phyloP scores from a whole-genome alignment of 768 basidiomycete genomes.

The Royoungia palumana region DNA sequence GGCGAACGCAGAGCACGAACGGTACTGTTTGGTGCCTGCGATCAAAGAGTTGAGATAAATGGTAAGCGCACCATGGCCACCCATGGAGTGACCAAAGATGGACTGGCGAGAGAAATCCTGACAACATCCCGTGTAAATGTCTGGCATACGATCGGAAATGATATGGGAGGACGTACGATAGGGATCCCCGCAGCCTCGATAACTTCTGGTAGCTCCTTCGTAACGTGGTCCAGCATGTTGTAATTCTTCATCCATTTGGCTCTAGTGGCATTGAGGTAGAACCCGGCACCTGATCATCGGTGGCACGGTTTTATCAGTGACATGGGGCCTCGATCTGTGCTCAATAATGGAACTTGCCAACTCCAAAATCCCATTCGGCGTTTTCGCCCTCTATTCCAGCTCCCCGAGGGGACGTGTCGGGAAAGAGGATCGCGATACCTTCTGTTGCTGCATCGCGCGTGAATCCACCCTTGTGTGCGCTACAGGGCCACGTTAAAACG shows the following conservation, averaged over 20 bases:
- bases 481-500: slow-evolving; percentile 24
- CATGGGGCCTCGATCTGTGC: neutral
- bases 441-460: slow-evolving; percentile 80
- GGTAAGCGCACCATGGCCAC: slow-evolving; percentile 91
- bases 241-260: slow-evolving; percentile 71
- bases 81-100: slow-evolving; percentile 97
- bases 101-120: slow-evolving; percentile 84
- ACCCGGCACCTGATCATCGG: slow-evolving; percentile 74
- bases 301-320: slow-evolving; percentile 1
- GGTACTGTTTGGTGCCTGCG: slow-evolving; percentile 59
- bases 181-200: slow-evolving; percentile 72
- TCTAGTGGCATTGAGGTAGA: slow-evolving; percentile 90
- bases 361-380: slow-evolving; percentile 87
- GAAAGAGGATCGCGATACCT: slow-evolving; percentile 84
- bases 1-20: slow-evolving; percentile 86
- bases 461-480: slow-evolving; percentile 93
- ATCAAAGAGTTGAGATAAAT: slow-evolving; percentile 73
- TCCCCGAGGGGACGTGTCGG: slow-evolving; percentile 94
- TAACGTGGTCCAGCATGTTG: slow-evolving; percentile 86
- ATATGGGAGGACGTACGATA: slow-evolving; percentile 49
- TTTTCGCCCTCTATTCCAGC: slow-evolving; percentile 83
- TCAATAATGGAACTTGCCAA: slow-evolving; percentile 43
- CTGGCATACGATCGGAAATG: neutral
- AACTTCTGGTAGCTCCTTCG: slow-evolving; percentile 78
- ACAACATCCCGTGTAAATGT: neutral